Evolutionary conservation across 2,329 filamentous ascomycete species (phyloP), one percentile per base, ranked within the genome.

Genomic region (Colletotrichum truncatum): DNA sequence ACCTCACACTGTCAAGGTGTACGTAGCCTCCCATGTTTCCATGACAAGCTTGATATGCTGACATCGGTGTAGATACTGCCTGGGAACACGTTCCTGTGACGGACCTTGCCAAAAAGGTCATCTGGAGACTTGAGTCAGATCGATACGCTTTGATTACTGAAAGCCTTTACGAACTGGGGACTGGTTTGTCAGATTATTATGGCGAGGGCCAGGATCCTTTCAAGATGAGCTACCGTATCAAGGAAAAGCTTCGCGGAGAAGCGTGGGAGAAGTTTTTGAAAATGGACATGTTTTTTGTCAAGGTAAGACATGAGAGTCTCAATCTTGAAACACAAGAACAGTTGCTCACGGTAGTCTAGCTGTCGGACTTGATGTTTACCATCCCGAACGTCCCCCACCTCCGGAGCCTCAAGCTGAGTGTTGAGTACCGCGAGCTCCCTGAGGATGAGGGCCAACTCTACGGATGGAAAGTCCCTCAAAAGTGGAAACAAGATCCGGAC

Each of bases 271-370:
- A 80, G 69, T 89, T 90, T 73, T 75, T 82, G 65, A 81, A 82
- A 16, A 84, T 86, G 72, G 85, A 90, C 69, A 82, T 90, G 82
- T 91, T 91, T 73, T 90, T 91, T 70, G 85, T 91, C 67, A 90
- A 89, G 81, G 87, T 90, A 76, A 67, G 80, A 66, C 18, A 45
- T 25, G 4, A 2, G 12, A 3, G 18, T n/a, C 11, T n/a, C 8
- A 6, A 23, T 16, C 23, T 2, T 16, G 11, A 4, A 32, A 6
- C 7, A 18, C 10, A 9, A 12, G 25, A 30, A 6, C 67, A 51
- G 55, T 9, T 18, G 16, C 68, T 74, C 61, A 74, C 64, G 9
- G 3, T 10, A 16, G 4, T 41, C 2, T 68, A 89, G 87, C 80
- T 87, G 56, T 88, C 87, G 28, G 89, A 91, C 69, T 81, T 91